Evolutionary conservation across 306 rosid genomes (phyloP).

Genomic region (Pterocarpus santalinus): DNA sequence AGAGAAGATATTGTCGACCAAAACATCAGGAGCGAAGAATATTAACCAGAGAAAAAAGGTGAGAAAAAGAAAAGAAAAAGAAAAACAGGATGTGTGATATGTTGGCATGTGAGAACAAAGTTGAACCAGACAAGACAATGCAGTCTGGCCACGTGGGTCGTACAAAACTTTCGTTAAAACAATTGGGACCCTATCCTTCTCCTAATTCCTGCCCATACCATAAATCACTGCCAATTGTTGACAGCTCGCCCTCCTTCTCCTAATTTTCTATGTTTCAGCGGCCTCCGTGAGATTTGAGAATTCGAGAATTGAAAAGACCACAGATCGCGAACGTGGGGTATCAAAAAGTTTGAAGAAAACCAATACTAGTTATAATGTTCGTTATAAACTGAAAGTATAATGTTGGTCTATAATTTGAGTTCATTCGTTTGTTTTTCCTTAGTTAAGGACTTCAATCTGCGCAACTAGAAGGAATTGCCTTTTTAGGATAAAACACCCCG

Average conservation of each 20-base stretch:
- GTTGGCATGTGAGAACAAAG: constrained; percentile 10
- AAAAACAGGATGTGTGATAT: neutral
- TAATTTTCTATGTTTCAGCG: neutral
- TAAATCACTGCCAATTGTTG: neutral
- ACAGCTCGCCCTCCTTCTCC: neutral
- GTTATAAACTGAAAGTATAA: neutral
- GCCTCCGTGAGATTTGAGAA: neutral
- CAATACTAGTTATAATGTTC: neutral
- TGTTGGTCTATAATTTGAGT: neutral
- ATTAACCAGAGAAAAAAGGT: neutral
- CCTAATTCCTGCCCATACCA: neutral
- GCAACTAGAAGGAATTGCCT: no score
- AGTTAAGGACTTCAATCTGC: no score
- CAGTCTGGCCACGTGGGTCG: constrained; percentile 6
- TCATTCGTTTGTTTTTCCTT: neutral
- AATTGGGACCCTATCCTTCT: neutral
- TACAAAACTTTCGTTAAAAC: neutral
- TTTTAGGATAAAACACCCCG: no score
- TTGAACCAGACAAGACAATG: neutral
- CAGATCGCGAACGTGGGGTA: neutral
- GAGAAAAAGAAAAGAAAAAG: neutral
- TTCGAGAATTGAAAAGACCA: neutral
- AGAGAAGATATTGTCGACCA: neutral
- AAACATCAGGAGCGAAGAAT: no score
- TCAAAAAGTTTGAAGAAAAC: neutral